Percentiles rank a stretch among this genome's conserved stretches.
These are phyloP conservation scores for Fraxinus anomala DNA, from an alignment of 257 asterid species.

Conservation along the genomic window DNA sequence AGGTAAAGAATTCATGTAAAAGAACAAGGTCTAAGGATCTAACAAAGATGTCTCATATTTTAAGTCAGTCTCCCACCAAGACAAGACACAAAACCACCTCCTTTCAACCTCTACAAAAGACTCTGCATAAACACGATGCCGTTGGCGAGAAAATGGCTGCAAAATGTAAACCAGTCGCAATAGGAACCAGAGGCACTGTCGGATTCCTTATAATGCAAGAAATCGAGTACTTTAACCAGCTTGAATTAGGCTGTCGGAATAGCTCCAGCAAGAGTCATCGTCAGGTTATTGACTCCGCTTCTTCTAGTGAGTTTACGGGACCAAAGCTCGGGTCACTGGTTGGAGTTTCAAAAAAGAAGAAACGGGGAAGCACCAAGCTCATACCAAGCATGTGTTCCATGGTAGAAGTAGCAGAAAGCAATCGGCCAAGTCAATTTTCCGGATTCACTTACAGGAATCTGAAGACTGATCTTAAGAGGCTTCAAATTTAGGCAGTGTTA, in stretches of 20 bases:
- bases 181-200: constrained; percentile 38
- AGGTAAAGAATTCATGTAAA: constrained; percentile 18
- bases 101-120: constrained; percentile 11
- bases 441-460: constrained; percentile 44
- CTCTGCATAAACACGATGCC: not conserved
- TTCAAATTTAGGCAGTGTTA: constrained; percentile 32
- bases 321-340: not conserved
- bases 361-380: constrained; percentile 36
- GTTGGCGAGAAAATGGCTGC: not conserved
- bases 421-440: constrained; percentile 2
- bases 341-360: constrained; percentile 32
- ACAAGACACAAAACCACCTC: constrained; percentile 2
- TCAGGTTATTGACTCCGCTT: constrained; percentile 1
- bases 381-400: constrained; percentile 37
- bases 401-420: constrained; percentile 43
- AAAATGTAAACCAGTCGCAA: constrained; percentile 27
- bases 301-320: not conserved
- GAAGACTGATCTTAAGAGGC: constrained; percentile 39
- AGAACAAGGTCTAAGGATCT: constrained; percentile 1
- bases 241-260: constrained; percentile 20
- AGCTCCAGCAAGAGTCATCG: constrained; percentile 35
- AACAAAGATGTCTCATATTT: constrained; percentile 28
- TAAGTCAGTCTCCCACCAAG: constrained; percentile 41
- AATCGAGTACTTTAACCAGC: constrained; percentile 41
- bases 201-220: constrained; percentile 55